Percentiles rank a stretch among this genome's conserved stretches.
Evolutionary conservation across 2,329 filamentous ascomycete species (phyloP).

Genomic region (Calonectria fujianensis): DNA sequence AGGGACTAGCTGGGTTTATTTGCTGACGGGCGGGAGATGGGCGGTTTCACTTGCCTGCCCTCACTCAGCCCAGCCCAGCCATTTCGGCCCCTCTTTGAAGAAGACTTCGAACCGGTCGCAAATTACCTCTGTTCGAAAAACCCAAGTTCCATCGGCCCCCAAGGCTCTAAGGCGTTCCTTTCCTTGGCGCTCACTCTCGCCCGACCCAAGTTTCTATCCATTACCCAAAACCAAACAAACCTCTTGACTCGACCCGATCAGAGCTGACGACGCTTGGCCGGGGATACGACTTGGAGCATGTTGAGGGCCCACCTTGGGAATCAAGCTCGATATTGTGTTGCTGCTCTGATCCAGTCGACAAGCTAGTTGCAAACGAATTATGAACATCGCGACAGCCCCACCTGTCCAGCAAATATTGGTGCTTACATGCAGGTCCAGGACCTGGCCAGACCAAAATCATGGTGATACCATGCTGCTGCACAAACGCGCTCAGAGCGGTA

Average conservation of each 20-base stretch:
- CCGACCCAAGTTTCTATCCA: conserved; percentile 9
- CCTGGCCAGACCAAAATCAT: conserved; percentile 3
- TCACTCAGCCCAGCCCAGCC: conserved; percentile 9
- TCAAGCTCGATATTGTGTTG: conserved; percentile 31
- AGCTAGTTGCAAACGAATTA: conserved; percentile 5
- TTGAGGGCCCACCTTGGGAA: conserved; percentile 41
- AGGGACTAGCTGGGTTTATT: conserved; percentile 33
- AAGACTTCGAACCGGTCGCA: conserved; percentile 19
- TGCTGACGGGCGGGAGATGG: conserved; percentile 39
- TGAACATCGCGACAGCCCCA: conserved; percentile 18
- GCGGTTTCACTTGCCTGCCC: conserved; percentile 37
- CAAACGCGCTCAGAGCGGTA: conserved; percentile 21
- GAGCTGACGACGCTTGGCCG: conserved; percentile 53
- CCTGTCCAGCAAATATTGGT: conserved; percentile 28
- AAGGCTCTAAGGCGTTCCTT: conserved; percentile 6
- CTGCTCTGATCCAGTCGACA: conserved; percentile 22
- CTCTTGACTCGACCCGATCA: conserved; percentile 46
- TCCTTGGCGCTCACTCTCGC: conserved; percentile 1
- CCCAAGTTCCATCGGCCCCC: neutral
- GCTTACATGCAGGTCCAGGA: conserved; percentile 38
- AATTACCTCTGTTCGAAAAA: conserved; percentile 23
- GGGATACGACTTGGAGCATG: conserved; percentile 31
- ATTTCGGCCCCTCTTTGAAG: conserved; percentile 1
- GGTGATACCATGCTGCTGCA: conserved; percentile 4
- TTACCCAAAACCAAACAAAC: neutral